Evolutionary conservation across 1,284 basidiomycete genomes (phyloP).

Genomic region (Ceratobasidium sp.): DNA sequence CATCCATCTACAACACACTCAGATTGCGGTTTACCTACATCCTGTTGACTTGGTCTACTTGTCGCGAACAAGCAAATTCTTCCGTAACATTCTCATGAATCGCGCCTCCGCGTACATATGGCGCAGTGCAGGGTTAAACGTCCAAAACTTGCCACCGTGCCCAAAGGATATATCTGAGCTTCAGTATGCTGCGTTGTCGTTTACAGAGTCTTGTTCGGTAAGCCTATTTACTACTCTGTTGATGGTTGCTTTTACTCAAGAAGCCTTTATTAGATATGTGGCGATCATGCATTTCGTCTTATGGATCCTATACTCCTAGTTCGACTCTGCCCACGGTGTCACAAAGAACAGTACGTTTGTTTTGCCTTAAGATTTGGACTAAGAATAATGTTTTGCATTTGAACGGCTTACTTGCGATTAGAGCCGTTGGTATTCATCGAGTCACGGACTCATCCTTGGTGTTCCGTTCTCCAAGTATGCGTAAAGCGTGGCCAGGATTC

Average conservation of each 20-base stretch:
- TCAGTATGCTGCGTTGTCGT: conserved; percentile 21
- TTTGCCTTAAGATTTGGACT: too few relatives aligned
- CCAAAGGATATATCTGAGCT: conserved; percentile 33
- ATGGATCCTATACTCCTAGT: too few relatives aligned
- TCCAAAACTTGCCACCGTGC: conserved; percentile 17
- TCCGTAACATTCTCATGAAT: conserved; percentile 37
- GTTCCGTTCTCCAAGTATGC: background rate
- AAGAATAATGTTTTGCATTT: too few relatives aligned
- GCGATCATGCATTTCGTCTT: too few relatives aligned
- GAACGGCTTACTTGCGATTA: background rate
- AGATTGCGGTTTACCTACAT: conserved; percentile 36
- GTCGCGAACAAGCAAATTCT: conserved; percentile 30
- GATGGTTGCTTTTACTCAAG: too few relatives aligned
- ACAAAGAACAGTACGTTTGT: too few relatives aligned
- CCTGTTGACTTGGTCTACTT: conserved; percentile 39
- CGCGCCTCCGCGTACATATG: conserved; percentile 8
- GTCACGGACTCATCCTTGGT: conserved; percentile 10
- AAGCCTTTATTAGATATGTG: too few relatives aligned
- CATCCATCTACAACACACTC: background rate
- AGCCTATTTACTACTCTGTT: background rate
- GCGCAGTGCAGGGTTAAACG: conserved; percentile 4
- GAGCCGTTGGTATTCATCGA: background rate
- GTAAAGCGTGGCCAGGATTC: background rate
- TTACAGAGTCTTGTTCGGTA: conserved; percentile 32
- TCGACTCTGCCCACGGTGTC: too few relatives aligned